Evolutionary conservation across 2,329 filamentous ascomycete genomes (phyloP).

Genomic region (Sclerotinia minor): DNA sequence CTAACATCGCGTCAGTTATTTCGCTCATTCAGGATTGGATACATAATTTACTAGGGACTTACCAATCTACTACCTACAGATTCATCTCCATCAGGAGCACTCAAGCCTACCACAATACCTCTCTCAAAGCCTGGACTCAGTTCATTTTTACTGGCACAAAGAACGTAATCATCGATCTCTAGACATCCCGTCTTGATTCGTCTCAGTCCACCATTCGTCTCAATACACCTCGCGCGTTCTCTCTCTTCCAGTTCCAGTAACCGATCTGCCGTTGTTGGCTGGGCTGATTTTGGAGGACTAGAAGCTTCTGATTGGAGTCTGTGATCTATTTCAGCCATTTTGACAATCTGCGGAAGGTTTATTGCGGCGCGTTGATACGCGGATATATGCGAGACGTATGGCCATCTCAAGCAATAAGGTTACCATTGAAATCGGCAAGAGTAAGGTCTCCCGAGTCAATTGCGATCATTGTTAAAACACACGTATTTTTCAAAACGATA

Average conservation of each 20-base stretch:
- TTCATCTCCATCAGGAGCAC: conserved; percentile 37
- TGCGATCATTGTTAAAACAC: background rate
- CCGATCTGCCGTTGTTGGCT: conserved; percentile 34
- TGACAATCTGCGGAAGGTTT: background rate
- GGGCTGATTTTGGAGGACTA: conserved; percentile 32
- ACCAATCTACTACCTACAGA: conserved; percentile 36
- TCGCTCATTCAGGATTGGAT: background rate
- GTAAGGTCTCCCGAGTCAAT: background rate
- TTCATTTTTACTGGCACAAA: conserved; percentile 31
- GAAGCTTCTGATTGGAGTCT: conserved; percentile 28
- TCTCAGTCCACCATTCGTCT: background rate
- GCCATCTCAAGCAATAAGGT: background rate
- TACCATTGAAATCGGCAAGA: background rate
- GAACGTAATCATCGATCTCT: conserved; percentile 30
- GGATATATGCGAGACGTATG: background rate
- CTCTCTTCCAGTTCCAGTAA: conserved; percentile 35
- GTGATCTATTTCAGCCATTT: conserved; percentile 31
- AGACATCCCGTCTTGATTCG: conserved; percentile 35
- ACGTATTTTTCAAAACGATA: background rate
- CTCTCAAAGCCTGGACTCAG: conserved; percentile 28
- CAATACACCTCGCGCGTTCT: conserved; percentile 31
- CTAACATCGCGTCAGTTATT: conserved; percentile 26
- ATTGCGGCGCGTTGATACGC: background rate
- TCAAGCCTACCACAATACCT: conserved; percentile 38
- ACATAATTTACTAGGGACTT: conserved; percentile 26